A percentile compares a stretch with the other conserved stretches of the same genome.
Evolutionary conservation across 2,329 filamentous ascomycete species (phyloP).

Genomic region (Amesomyces nigricolor): DNA sequence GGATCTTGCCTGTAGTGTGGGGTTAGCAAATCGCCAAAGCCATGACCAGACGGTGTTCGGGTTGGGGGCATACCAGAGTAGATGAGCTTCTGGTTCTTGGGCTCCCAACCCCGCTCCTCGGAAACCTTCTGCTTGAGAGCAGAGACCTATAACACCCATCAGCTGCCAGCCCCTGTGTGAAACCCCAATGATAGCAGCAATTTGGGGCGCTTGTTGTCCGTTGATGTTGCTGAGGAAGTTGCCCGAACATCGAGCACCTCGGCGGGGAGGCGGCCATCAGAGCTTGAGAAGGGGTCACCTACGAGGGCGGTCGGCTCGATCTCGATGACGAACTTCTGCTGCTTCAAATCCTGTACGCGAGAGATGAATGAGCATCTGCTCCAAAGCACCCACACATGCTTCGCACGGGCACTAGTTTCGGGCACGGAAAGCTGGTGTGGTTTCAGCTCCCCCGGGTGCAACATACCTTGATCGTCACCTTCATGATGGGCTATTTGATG

Average conservation of each 20-base stretch:
- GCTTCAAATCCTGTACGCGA: slow-evolving; percentile 80
- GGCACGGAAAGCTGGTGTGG: neutral
- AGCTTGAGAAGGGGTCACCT: slow-evolving; percentile 40
- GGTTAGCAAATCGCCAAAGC: slow-evolving; percentile 24
- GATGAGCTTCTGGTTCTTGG: slow-evolving; percentile 88
- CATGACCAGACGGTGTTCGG: too few species aligned
- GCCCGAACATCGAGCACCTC: slow-evolving; percentile 16
- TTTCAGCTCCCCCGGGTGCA: neutral
- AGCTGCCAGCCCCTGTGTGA: slow-evolving; percentile 1
- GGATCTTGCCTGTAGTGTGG: slow-evolving; percentile 76
- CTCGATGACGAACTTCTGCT: slow-evolving; percentile 96
- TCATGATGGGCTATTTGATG: slow-evolving; percentile 50
- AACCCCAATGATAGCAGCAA: neutral
- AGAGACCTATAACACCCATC: slow-evolving; percentile 53
- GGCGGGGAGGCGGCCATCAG: slow-evolving; percentile 14
- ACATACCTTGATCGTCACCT: slow-evolving; percentile 60
- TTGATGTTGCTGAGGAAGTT: neutral
- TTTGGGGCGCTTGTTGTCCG: neutral
- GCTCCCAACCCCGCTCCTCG: slow-evolving; percentile 89
- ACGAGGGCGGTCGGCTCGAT: slow-evolving; percentile 90
- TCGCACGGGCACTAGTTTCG: neutral
- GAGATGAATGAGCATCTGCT: slow-evolving; percentile 19
- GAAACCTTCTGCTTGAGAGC: slow-evolving; percentile 89
- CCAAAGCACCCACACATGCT: neutral
- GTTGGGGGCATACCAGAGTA: slow-evolving; percentile 72